Percentiles rank a stretch among this genome's conserved stretches.
Evolutionary conservation across 2,329 filamentous ascomycete species (phyloP).

Genomic region (Aspergillus fischeri): DNA sequence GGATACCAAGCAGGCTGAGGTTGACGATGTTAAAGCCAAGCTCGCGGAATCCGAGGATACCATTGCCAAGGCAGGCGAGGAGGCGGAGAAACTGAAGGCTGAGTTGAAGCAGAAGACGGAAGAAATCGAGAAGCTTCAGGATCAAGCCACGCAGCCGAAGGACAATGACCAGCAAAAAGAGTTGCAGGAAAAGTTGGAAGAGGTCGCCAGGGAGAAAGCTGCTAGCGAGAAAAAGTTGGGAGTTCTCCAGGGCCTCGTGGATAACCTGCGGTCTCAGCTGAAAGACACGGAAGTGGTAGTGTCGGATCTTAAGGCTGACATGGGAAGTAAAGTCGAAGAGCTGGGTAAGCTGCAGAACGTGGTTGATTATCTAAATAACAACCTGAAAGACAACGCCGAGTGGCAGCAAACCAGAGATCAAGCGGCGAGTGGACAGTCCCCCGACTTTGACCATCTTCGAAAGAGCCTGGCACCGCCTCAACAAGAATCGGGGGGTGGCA

Average conservation of each 20-base stretch:
- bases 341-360: conserved; percentile 30
- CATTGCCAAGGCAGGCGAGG: conserved; percentile 24
- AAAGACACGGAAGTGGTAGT: conserved; percentile 51
- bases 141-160: conserved; percentile 21
- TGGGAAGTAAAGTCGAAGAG: conserved; percentile 36
- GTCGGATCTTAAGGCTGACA: conserved; percentile 41
- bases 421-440: conserved; percentile 28
- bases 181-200: conserved; percentile 28
- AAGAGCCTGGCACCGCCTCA: conserved; percentile 27
- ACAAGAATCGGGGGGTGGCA: conserved; percentile 18
- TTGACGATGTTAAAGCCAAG: conserved; percentile 40
- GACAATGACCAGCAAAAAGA: conserved; percentile 21
- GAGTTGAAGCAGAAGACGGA: conserved; percentile 40
- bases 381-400: conserved; percentile 29
- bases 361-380: conserved; percentile 40
- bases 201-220: conserved; percentile 33
- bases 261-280: conserved; percentile 51
- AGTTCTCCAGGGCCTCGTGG: conserved; percentile 53
- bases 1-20: conserved; percentile 37
- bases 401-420: conserved; percentile 35
- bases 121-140: conserved; percentile 35
- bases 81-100: conserved; percentile 31
- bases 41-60: conserved; percentile 29
- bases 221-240: conserved; percentile 50
- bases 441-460: conserved; percentile 32